Base-by-base conservation (phyloP, 2,329 filamentous ascomycete species). In the Gnomoniopsis smithogilvyi region DNA sequence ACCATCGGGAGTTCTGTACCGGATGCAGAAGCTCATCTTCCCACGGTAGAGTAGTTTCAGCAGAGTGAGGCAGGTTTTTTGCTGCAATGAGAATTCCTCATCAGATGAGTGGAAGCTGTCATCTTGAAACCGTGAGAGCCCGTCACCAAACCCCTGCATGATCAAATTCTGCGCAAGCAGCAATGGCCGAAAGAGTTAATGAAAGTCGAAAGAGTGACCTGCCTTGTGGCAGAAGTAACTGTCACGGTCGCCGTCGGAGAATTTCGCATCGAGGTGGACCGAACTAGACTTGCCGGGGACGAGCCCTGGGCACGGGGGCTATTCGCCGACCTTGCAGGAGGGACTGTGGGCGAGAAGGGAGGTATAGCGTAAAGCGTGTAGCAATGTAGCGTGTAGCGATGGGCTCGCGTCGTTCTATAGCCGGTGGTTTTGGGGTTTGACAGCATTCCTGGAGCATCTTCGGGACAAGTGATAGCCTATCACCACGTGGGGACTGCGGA, bases 381-480 rank as follows among this genome's bases (percentile, higher is more conserved):
- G n/a, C n/a, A n/a, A n/a, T n/a, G n/a, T n/a, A n/a, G n/a, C n/a
- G n/a, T n/a, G n/a, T n/a, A n/a, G n/a, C n/a, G 46, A 46, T 50
- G 17, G 8, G 21, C 46, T 26, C 22, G 50, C 43, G 45, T 52
- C 47, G 43, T 19, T 6, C 21, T 33, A 30, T 34, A 3, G 56
- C 49, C 56, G 56, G 56, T 54, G 51, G 54, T 54, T 54, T 58
- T 24, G 26, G n/a, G 49, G 22, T 54, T 54, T 33, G 2, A 34
- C 19, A n/a, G 43, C 17, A 46, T 11, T 38, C 3, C 36, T n/a
- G 36, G 43, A n/a, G 19, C 8, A 19, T 41, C 15, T 46, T n/a
- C 52, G 41, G 46, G 51, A 46, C 51, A 8, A 47, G 26, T 59
- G 38, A 52, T 56, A 56, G 60, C 60, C 56, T 61, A 62, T 59